Conservation (phyloP, 495 filamentous ascomycete species). For the Aspergillus conjunctus region DNA sequence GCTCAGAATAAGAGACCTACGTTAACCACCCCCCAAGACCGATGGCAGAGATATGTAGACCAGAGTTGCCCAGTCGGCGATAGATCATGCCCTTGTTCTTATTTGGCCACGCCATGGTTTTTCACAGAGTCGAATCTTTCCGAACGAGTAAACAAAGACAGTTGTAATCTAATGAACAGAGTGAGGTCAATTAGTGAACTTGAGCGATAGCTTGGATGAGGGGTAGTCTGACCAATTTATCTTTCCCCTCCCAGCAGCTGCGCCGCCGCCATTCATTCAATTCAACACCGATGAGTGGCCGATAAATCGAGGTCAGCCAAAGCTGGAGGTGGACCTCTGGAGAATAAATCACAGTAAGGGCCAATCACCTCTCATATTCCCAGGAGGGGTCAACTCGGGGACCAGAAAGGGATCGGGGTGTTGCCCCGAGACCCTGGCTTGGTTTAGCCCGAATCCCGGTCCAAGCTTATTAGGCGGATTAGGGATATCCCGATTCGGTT, state of each 20-base stretch:
- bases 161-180: neutral
- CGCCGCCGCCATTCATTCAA: neutral
- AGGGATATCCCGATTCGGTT: too few relatives aligned
- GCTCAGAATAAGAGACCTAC: constrained; percentile 13
- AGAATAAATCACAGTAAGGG: neutral
- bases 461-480: constrained; percentile 1
- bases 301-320: neutral
- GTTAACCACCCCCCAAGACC: constrained; percentile 64
- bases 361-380: neutral
- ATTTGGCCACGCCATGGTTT: constrained; percentile 32
- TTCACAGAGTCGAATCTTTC: neutral
- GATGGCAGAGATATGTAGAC: constrained; percentile 69
- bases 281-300: neutral
- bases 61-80: constrained; percentile 67
- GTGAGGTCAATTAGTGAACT: neutral
- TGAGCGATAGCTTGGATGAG: neutral
- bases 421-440: neutral
- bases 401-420: neutral
- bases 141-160: neutral
- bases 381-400: neutral
- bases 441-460: constrained; percentile 1
- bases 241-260: neutral
- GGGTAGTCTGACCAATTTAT: neutral
- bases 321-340: neutral
- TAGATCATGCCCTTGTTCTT: constrained; percentile 61